A percentile compares a stretch with the other conserved stretches of the same genome.
Conservation (phyloP, 768 basidiomycete species). For the Tephrocybe sp. region DNA sequence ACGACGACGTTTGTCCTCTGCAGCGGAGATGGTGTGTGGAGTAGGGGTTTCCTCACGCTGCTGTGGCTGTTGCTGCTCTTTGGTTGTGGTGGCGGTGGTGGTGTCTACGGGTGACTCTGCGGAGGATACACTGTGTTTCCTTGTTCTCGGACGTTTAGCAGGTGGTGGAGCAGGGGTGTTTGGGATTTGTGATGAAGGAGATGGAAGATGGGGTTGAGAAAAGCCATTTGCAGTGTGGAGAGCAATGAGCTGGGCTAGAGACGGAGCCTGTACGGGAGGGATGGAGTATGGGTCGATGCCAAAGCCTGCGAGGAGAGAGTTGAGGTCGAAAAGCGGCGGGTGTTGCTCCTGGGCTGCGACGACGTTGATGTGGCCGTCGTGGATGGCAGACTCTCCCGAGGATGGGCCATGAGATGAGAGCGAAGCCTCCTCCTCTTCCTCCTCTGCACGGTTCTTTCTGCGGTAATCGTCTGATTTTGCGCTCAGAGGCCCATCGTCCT, state of each 20-base stretch:
- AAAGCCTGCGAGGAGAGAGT: constrained; percentile 34
- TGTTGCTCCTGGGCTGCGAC: constrained; percentile 41
- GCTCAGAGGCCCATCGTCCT: constrained; percentile 61
- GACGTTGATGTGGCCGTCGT: constrained; percentile 59
- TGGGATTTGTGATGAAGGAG: constrained; percentile 10
- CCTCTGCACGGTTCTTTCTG: constrained; percentile 35
- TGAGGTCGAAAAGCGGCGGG: constrained; percentile 41
- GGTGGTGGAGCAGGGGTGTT: constrained; percentile 17
- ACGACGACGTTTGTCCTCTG: constrained; percentile 89
- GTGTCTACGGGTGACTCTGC: too few relatives aligned
- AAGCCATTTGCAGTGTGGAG: constrained; percentile 43
- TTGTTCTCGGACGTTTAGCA: too few relatives aligned
- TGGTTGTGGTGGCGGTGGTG: constrained; percentile 57
- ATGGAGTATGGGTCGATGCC: constrained; percentile 42
- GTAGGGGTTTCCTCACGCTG: constrained; percentile 20
- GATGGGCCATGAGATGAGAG: constrained; percentile 27
- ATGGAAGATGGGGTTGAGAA: constrained; percentile 21
- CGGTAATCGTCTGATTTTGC: constrained; percentile 32
- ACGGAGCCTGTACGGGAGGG: constrained; percentile 40
- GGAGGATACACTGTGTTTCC: too few relatives aligned
- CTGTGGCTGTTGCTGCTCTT: constrained; percentile 38
- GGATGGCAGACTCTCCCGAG: constrained; percentile 40
- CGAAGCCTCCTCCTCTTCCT: constrained; percentile 42
- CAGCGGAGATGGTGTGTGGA: constrained; percentile 39
- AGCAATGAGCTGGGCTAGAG: constrained; percentile 70